phyloP scores from a whole-genome alignment of 441 rosid genomes.

The Sinapis alba region DNA sequence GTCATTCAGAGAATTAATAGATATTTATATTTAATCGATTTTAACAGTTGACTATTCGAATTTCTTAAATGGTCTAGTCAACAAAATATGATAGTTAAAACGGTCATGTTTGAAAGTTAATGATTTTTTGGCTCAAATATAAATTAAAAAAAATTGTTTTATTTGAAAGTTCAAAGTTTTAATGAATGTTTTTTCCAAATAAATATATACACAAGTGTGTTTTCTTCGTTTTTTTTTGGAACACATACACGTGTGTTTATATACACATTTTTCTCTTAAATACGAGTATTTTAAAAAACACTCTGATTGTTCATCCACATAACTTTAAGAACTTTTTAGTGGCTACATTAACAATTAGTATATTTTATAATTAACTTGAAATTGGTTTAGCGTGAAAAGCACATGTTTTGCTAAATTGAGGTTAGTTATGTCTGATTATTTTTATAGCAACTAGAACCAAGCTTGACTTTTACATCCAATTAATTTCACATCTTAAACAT shows the following conservation, averaged over 20 bases:
- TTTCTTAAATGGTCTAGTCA: too few species aligned
- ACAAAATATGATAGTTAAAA: too few species aligned
- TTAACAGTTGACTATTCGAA: too few species aligned
- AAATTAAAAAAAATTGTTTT: too few species aligned
- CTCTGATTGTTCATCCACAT: constrained; percentile 16
- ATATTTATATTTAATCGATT: too few species aligned
- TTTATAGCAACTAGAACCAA: constrained; percentile 12
- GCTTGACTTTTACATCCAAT: constrained; percentile 30
- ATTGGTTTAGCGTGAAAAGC: constrained; percentile 23
- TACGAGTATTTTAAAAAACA: constrained; percentile 4
- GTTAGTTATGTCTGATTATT: constrained; percentile 32
- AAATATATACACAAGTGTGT: not conserved
- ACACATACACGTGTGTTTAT: not conserved
- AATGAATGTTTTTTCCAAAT: too few species aligned
- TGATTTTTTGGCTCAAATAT: too few species aligned
- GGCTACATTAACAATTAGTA: not conserved
- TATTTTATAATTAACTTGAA: constrained; percentile 18
- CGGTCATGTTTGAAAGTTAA: too few species aligned
- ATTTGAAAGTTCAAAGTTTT: too few species aligned
- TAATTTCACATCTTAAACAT: constrained; percentile 25
- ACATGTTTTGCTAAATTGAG: constrained; percentile 16
- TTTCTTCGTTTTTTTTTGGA: too few species aligned
- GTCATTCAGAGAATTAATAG: too few species aligned
- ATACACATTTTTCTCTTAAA: not conserved
- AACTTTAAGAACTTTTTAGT: not conserved